phyloP scores from a whole-genome alignment of 148 eudicot genomes.

The Silene latifolia region DNA sequence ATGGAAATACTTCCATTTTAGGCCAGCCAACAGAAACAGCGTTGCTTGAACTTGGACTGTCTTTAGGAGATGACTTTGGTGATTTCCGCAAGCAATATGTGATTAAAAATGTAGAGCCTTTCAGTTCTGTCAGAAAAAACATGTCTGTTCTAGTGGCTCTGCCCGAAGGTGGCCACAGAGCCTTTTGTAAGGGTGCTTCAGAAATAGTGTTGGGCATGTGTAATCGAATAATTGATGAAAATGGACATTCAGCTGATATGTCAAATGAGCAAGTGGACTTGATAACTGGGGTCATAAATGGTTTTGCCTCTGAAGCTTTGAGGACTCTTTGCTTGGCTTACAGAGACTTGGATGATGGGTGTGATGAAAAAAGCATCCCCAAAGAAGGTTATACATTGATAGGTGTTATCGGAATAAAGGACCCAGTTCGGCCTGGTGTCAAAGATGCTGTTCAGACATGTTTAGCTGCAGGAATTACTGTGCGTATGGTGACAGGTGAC shows the following conservation, averaged over 20 bases:
- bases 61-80: slow-evolving; percentile 56
- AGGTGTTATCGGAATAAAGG: slow-evolving; percentile 84
- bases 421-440: slow-evolving; percentile 91
- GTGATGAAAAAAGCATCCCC: slow-evolving; percentile 42
- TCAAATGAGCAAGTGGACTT: slow-evolving; percentile 42
- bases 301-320: slow-evolving; percentile 70
- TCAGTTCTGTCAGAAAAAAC: slow-evolving; percentile 79
- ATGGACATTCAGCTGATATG: slow-evolving; percentile 48
- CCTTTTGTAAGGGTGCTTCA: slow-evolving; percentile 94
- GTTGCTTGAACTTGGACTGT: slow-evolving; percentile 69
- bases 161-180: slow-evolving; percentile 66
- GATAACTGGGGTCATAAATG: slow-evolving; percentile 50
- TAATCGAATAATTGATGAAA: slow-evolving; percentile 45
- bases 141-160: slow-evolving; percentile 79
- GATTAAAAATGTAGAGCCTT: slow-evolving; percentile 66
- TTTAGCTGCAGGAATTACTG: slow-evolving; percentile 85
- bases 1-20: slow-evolving; percentile 57
- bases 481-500: slow-evolving; percentile 97
- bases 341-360: slow-evolving; percentile 46
- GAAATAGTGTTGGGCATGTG: slow-evolving; percentile 75
- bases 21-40: slow-evolving; percentile 95
- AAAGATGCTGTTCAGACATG: slow-evolving; percentile 79
- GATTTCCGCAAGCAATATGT: slow-evolving; percentile 36
- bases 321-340: slow-evolving; percentile 89
- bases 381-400: slow-evolving; percentile 70